These are phyloP conservation scores for Suhomyces choctaworum DNA, from an alignment of 1,139 yeast species.

Conservation along the genomic window DNA sequence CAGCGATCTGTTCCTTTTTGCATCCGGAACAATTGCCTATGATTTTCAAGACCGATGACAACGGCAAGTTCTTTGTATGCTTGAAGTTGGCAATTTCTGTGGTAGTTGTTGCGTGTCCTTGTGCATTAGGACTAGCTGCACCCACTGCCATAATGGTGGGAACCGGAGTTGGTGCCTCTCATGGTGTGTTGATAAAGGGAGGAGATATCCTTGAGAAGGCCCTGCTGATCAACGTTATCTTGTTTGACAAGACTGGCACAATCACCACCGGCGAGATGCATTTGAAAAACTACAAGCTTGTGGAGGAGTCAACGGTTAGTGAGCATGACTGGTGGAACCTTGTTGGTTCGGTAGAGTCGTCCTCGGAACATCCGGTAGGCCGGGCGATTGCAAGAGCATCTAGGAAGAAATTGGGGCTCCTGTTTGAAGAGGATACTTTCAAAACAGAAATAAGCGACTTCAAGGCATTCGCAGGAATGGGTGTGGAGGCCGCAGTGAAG, in stretches of 20 bases:
- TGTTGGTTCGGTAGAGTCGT: slow-evolving; percentile 62
- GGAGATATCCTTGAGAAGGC: slow-evolving; percentile 86
- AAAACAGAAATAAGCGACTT: slow-evolving; percentile 38
- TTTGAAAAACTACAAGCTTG: slow-evolving; percentile 34
- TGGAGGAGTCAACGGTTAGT: slow-evolving; percentile 4
- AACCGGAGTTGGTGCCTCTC: slow-evolving; percentile 89
- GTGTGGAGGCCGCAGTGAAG: slow-evolving; percentile 55
- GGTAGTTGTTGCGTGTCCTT: slow-evolving; percentile 96
- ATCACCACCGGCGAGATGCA: slow-evolving; percentile 83
- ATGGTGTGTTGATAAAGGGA: slow-evolving; percentile 91
- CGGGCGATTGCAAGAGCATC: slow-evolving; percentile 55
- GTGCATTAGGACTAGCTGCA: slow-evolving; percentile 95
- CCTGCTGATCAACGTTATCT: slow-evolving; percentile 59
- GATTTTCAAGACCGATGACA: slow-evolving; percentile 51
- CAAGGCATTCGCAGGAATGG: slow-evolving; percentile 66
- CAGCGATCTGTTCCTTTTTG: slow-evolving; percentile 33
- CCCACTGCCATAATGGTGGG: slow-evolving; percentile 99
- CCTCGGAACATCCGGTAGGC: slow-evolving; percentile 90
- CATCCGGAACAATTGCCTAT: slow-evolving; percentile 46
- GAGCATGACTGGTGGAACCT: slow-evolving; percentile 52
- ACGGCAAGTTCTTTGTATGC: slow-evolving; percentile 68
- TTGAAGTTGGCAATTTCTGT: slow-evolving; percentile 88
- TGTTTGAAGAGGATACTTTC: slow-evolving; percentile 37
- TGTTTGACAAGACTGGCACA: slow-evolving; percentile 97
- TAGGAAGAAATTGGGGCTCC: slow-evolving; percentile 24